phyloP scores from a whole-genome alignment of 176 grass and related monocot genomes.

The Oryza officinalis region DNA sequence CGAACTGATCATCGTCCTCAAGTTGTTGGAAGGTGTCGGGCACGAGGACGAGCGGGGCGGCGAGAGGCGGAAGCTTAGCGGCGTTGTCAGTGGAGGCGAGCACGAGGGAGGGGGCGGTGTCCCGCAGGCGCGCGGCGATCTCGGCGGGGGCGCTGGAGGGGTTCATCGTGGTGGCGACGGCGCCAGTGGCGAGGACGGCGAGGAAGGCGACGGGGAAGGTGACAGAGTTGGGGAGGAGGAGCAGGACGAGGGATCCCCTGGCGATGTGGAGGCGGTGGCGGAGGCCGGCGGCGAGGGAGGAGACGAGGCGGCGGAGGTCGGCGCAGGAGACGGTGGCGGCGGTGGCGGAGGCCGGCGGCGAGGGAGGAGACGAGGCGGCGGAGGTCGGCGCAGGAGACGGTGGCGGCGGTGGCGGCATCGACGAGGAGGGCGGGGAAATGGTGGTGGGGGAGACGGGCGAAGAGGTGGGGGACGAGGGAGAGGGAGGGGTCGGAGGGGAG shows the following conservation, averaged over 20 bases:
- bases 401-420: background rate
- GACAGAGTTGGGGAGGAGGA: background rate
- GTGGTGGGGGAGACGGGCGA: conserved; percentile 54
- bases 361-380: background rate
- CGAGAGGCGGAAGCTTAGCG: background rate
- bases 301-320: background rate
- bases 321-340: background rate
- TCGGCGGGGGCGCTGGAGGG: background rate
- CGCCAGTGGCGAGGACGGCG: background rate
- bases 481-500: conserved; percentile 56
- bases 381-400: background rate
- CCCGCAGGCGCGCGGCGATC: conserved; percentile 4
- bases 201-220: background rate
- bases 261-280: background rate
- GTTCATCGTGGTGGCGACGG: background rate
- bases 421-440: background rate
- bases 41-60: background rate
- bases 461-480: conserved; percentile 71
- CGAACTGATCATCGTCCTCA: conserved; percentile 1
- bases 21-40: background rate
- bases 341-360: background rate
- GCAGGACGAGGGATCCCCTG: background rate
- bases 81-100: background rate
- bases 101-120: background rate
- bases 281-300: background rate